These are phyloP conservation scores for Pichia manshurica DNA, from an alignment of 805 yeast species.

Conservation along the genomic window DNA sequence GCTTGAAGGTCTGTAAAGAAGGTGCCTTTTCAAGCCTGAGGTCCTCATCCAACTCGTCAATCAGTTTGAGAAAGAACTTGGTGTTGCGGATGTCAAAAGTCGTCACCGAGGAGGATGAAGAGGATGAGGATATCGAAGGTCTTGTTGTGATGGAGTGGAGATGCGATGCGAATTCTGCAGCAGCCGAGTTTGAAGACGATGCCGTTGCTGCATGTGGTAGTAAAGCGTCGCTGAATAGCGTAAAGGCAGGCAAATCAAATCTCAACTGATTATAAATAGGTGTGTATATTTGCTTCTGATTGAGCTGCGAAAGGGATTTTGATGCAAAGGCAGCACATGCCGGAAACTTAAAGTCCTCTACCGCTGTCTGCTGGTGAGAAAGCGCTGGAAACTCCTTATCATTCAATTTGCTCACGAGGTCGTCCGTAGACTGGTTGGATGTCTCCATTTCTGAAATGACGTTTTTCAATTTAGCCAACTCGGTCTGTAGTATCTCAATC, in stretches of 20 bases:
- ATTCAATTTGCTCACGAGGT: not conserved
- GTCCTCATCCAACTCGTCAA: slow-evolving; percentile 77
- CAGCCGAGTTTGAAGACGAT: not conserved
- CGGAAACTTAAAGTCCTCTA: slow-evolving; percentile 1
- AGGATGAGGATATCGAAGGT: not conserved
- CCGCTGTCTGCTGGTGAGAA: not conserved
- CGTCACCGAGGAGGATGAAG: slow-evolving; percentile 1
- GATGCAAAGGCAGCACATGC: slow-evolving; percentile 18
- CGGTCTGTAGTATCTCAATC: slow-evolving; percentile 58
- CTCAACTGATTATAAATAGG: slow-evolving; percentile 33
- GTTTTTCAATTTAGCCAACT: slow-evolving; percentile 59
- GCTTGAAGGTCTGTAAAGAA: slow-evolving; percentile 45
- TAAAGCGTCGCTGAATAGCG: slow-evolving; percentile 40
- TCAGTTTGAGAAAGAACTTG: slow-evolving; percentile 55
- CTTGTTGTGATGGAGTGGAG: not conserved
- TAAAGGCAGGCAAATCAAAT: slow-evolving; percentile 40
- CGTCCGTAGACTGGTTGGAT: not conserved
- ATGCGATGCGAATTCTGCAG: not conserved
- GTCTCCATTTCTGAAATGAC: slow-evolving; percentile 40
- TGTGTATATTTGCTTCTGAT: slow-evolving; percentile 23
- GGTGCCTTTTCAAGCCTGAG: slow-evolving; percentile 59
- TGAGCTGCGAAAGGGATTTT: slow-evolving; percentile 18
- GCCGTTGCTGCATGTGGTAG: slow-evolving; percentile 7
- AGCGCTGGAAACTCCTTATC: not conserved
- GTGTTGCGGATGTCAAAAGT: slow-evolving; percentile 38